These are phyloP conservation scores for Claviceps spartinae DNA, from an alignment of 2,329 filamentous ascomycete genomes.

Conservation along the genomic window DNA sequence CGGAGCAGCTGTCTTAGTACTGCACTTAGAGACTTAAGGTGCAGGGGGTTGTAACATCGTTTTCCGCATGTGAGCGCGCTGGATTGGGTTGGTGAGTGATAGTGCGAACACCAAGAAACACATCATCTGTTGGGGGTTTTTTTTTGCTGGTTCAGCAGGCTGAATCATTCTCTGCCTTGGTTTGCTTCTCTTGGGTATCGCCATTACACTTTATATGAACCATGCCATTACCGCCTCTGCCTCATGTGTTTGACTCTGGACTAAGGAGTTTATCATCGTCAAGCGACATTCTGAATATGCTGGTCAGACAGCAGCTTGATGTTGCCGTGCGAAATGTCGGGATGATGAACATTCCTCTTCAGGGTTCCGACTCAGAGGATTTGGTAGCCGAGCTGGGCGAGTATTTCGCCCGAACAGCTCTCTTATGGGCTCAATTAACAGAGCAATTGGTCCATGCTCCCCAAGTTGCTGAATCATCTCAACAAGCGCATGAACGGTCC, in stretches of 20 bases:
- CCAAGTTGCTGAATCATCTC: conserved; percentile 17
- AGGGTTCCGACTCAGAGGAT: conserved; percentile 12
- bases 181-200: background rate
- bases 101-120: background rate
- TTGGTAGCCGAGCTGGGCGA: conserved; percentile 23
- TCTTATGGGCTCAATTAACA: conserved; percentile 20
- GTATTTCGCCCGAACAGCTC: conserved; percentile 21
- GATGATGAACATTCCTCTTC: conserved; percentile 8
- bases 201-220: background rate
- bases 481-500: conserved; percentile 16
- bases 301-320: conserved; percentile 17
- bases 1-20: background rate
- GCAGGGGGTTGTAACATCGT: background rate
- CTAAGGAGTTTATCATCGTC: conserved; percentile 5
- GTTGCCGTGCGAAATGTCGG: conserved; percentile 13
- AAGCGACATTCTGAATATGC: conserved; percentile 12
- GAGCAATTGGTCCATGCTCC: conserved; percentile 19
- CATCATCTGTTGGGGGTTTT: background rate
- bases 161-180: background rate
- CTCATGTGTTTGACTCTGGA: conserved; percentile 18
- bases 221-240: conserved; percentile 14
- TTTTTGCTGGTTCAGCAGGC: background rate
- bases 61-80: background rate
- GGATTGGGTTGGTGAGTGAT: background rate
- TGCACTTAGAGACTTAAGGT: background rate